Evolutionary conservation across 805 yeast genomes (phyloP), one percentile per base, ranked within the genome.

Genomic region (Candida bentonensis): DNA sequence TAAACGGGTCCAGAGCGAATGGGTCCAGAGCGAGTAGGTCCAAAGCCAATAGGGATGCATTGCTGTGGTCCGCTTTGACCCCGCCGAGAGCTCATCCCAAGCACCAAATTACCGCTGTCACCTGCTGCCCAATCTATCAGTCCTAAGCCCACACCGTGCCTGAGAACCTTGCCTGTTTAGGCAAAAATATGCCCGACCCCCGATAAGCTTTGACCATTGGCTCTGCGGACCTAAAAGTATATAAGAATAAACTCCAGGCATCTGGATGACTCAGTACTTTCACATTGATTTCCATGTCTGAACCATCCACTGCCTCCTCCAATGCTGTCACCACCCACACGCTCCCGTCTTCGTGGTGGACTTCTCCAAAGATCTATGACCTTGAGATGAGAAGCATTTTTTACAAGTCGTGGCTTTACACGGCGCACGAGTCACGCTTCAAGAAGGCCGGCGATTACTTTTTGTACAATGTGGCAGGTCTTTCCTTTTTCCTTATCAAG

Each of bases 301-400:
- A 0, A 77, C 81, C 52, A 13, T 9, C 34, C 13, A 15, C 43
- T 41, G 22, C 36, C 36, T 11, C 7, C 5, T 9, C 7, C 15
- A 23, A 22, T 15, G 5, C 44, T 41, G 46, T 42, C 21, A 68
- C 69, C 23, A 63, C 63, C 47, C 76, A 75, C 59, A 76, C 82
- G 0, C 65, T 76, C 40, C 82, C 82, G 23, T 77, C 81, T 9
- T 72, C 78, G 17, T 76, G 81, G 81, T 76, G 79, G 79, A 72
- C 73, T 17, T 72, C 78, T 9, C 74, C 72, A 45, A 72, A 72
- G 47, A 70, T 76, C 41, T 72, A 71, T 53, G 79, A 76, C 39
- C 62, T 74, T 46, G 82, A 76, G 54, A 76, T 72, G 52, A 64
- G 78, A 52, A 69, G 80, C 15, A 66, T 76, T 47, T 76, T 76